A percentile compares a stretch with the other conserved stretches of the same genome.
Evolutionary conservation across 2,329 filamentous ascomycete genomes (phyloP).

Genomic region (Bimuria novae-zelandiae): DNA sequence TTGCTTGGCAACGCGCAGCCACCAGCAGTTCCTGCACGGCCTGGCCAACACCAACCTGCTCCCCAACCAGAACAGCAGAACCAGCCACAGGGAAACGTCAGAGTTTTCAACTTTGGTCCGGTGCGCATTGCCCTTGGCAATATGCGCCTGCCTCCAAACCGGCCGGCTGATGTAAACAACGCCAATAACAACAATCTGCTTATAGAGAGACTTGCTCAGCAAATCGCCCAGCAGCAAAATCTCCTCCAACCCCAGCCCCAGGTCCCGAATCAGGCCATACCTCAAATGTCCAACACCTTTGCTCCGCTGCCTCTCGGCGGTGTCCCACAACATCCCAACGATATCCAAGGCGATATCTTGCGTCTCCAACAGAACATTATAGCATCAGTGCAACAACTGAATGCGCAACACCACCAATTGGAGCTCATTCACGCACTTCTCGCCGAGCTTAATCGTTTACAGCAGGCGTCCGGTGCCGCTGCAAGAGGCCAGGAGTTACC

Average conservation of each 20-base stretch:
- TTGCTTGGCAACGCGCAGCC: constrained; percentile 26
- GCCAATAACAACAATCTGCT: constrained; percentile 30
- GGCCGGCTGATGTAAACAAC: constrained; percentile 29
- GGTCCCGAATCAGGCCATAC: constrained; percentile 8
- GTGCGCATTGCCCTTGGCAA: constrained; percentile 42
- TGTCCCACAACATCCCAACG: constrained; percentile 34
- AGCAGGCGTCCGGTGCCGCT: constrained; percentile 35
- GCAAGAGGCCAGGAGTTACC: constrained; percentile 33
- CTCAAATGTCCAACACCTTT: constrained; percentile 14
- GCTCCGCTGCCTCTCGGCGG: constrained; percentile 24
- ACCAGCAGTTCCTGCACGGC: constrained; percentile 14
- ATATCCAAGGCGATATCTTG: constrained; percentile 43
- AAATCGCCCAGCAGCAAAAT: constrained; percentile 23
- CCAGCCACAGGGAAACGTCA: constrained; percentile 36
- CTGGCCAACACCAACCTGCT: constrained; percentile 26
- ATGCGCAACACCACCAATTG: constrained; percentile 40
- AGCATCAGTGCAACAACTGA: constrained; percentile 40
- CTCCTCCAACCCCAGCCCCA: constrained; percentile 16
- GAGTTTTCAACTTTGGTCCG: constrained; percentile 44
- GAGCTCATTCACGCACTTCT: constrained; percentile 40
- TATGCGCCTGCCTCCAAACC: constrained; percentile 35
- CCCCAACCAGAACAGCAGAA: constrained; percentile 25
- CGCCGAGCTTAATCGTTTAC: constrained; percentile 37
- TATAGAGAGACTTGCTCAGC: constrained; percentile 29
- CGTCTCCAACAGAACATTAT: constrained; percentile 45